Percentiles rank a stretch among this genome's conserved stretches.
These are phyloP conservation scores for Backusella morwellensis DNA, from an alignment of 192 early-diverging fungal species.

Conservation along the genomic window DNA sequence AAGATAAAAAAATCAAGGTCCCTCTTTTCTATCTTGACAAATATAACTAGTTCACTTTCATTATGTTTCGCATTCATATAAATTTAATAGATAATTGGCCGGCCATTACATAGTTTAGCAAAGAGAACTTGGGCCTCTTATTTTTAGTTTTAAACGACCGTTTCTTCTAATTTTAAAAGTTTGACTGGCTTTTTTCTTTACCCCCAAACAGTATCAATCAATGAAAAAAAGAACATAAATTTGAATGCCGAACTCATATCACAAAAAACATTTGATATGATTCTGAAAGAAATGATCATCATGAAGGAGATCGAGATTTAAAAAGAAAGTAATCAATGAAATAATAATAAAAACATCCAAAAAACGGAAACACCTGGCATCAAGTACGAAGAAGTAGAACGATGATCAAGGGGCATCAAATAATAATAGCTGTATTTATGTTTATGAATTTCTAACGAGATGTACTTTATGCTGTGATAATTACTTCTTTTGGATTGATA, in stretches of 20 bases:
- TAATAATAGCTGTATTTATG: too few species aligned
- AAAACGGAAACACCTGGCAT: neutral
- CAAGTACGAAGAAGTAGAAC: neutral
- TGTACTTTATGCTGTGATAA: neutral
- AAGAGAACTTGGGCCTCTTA: neutral
- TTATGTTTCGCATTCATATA: neutral
- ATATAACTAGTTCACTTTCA: neutral
- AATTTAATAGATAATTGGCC: neutral
- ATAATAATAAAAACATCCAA: neutral
- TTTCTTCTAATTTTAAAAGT: neutral
- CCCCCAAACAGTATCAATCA: neutral
- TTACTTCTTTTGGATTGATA: constrained; percentile 5
- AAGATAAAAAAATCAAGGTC: neutral
- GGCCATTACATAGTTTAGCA: neutral
- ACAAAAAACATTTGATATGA: neutral
- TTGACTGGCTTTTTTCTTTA: neutral
- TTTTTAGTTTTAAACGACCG: neutral
- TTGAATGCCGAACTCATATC: neutral
- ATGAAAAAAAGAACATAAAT: neutral
- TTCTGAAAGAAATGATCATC: neutral
- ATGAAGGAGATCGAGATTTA: neutral
- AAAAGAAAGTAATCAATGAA: neutral
- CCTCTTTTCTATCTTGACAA: neutral
- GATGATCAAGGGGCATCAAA: too few species aligned
- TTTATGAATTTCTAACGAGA: neutral